Evolutionary conservation across 139 green algal species (phyloP).

Genomic region (Chlamydomonas sp.): DNA sequence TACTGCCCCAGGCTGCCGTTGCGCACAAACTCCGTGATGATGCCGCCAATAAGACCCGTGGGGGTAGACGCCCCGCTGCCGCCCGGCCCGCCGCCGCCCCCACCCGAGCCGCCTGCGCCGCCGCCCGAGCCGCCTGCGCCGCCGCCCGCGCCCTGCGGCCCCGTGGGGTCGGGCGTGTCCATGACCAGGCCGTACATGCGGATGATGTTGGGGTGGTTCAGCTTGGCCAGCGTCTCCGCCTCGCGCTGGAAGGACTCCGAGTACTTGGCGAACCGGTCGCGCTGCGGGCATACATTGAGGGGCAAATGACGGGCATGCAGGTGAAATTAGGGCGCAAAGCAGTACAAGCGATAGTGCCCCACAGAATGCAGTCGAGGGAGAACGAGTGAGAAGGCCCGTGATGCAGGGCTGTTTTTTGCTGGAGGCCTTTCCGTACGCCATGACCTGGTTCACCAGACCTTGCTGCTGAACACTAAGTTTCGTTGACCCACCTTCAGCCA

Average conservation of each 20-base stretch:
- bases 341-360: too few species aligned
- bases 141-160: background rate
- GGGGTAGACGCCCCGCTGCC: conserved; percentile 6
- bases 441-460: background rate
- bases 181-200: conserved; percentile 92
- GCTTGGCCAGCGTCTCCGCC: conserved; percentile 81
- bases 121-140: background rate
- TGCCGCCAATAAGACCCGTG: conserved; percentile 61
- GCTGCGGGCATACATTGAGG: conserved; percentile 13
- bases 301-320: background rate
- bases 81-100: conserved; percentile 16
- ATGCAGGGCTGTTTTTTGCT: too few species aligned
- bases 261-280: conserved; percentile 72
- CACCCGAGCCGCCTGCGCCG: conserved; percentile 6
- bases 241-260: conserved; percentile 82
- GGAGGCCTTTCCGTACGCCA: too few species aligned
- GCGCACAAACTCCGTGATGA: conserved; percentile 92
- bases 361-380: too few species aligned
- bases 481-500: conserved; percentile 79
- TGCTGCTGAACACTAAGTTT: background rate
- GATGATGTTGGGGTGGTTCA: conserved; percentile 96
- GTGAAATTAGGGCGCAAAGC: background rate
- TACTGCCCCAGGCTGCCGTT: conserved; percentile 72
- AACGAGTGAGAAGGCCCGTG: too few species aligned
- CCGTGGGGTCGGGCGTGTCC: conserved; percentile 12